These are phyloP conservation scores for Cryptococcus hybrid DNA, from an alignment of 1,284 basidiomycete genomes.

Conservation along the genomic window DNA sequence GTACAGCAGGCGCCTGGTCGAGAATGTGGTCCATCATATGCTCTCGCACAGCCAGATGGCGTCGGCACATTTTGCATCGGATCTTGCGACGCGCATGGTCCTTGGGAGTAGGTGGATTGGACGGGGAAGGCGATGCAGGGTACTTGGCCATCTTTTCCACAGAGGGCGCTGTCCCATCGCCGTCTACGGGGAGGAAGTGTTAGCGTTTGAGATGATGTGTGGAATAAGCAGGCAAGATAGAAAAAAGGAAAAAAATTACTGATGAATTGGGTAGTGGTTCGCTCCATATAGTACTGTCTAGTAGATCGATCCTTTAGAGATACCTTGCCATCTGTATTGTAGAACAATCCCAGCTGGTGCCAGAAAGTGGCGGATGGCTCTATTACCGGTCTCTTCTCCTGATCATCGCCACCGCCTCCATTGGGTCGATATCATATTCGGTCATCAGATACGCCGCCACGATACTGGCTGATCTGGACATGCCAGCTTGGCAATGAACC, in stretches of 20 bases:
- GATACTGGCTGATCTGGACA: constrained; percentile 78
- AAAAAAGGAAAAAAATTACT: constrained; percentile 61
- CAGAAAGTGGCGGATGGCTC: constrained; percentile 81
- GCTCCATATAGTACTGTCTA: constrained; percentile 75
- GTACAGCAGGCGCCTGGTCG: constrained; percentile 41
- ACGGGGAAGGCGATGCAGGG: constrained; percentile 63
- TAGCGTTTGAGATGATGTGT: neutral
- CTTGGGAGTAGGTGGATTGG: no score
- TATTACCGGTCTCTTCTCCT: constrained; percentile 59
- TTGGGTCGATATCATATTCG: constrained; percentile 60
- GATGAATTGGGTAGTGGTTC: constrained; percentile 69
- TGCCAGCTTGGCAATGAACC: constrained; percentile 82
- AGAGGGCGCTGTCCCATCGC: constrained; percentile 61
- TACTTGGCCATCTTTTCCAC: constrained; percentile 72
- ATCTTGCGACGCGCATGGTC: constrained; percentile 55
- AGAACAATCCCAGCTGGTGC: constrained; percentile 72
- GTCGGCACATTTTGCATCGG: constrained; percentile 87
- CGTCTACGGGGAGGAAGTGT: constrained; percentile 46
- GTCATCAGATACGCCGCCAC: constrained; percentile 83
- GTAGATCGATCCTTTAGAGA: constrained; percentile 67
- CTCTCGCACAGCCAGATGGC: constrained; percentile 80
- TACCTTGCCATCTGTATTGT: constrained; percentile 66
- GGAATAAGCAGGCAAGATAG: no score
- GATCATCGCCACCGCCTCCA: constrained; percentile 67
- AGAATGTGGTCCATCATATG: constrained; percentile 86